Conservation (phyloP, 768 basidiomycete species). For the Auricularia cornea region DNA sequence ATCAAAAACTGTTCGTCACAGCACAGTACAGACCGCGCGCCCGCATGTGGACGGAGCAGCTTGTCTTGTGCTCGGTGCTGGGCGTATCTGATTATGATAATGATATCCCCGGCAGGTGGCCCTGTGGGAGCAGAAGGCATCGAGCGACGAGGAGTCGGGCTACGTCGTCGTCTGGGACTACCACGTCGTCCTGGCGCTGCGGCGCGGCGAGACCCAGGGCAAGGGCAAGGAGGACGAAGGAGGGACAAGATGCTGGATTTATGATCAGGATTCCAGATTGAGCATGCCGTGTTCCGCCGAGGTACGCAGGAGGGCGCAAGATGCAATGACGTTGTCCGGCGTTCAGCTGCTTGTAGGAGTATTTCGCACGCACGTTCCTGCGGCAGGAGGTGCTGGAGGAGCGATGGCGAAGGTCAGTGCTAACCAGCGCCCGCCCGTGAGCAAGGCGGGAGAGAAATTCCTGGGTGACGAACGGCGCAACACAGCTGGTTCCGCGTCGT, state of each 20-base stretch:
- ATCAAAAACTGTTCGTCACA: slow-evolving; percentile 40
- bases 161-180: slow-evolving; percentile 63
- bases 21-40: neutral
- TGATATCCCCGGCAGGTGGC: slow-evolving; percentile 41
- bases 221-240: neutral
- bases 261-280: slow-evolving; percentile 57
- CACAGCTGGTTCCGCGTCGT: slow-evolving; percentile 60
- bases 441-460: too few species aligned
- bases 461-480: too few species aligned
- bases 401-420: slow-evolving; percentile 11
- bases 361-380: slow-evolving; percentile 21
- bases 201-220: neutral
- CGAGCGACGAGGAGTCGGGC: slow-evolving; percentile 19
- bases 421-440: too few species aligned
- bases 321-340: neutral
- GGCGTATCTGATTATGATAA: neutral
- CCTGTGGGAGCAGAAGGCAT: slow-evolving; percentile 51
- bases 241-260: slow-evolving; percentile 41
- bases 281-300: slow-evolving; percentile 37
- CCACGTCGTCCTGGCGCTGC: slow-evolving; percentile 39
- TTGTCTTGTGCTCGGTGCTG: slow-evolving; percentile 1
- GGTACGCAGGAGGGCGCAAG: slow-evolving; percentile 33
- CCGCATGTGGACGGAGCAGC: neutral
- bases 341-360: slow-evolving; percentile 14
- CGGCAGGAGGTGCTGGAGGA: slow-evolving; percentile 3